Base-by-base conservation (phyloP, 805 yeast species). In the Saturnispora serradocipensis region DNA sequence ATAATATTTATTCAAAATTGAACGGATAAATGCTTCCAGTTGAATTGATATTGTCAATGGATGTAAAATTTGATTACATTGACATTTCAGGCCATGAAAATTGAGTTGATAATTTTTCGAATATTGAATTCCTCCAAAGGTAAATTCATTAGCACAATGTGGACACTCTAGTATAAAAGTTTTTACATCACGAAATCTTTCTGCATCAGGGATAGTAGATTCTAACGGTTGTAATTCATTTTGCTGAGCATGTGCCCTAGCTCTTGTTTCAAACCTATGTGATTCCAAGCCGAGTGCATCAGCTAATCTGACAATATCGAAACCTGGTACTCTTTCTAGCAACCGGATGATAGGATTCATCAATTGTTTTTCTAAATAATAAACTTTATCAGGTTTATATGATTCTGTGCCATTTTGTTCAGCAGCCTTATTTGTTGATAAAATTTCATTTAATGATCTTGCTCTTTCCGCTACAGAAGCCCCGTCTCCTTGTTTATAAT, bases 341-440 rank as follows among this genome's bases (percentile, higher is more conserved):
- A 93, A 72, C 68, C 99, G 81, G 63, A 88, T 95, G 9, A 93
- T 82, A 3, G 97, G 97, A 2, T 95, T 89, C 60, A 86, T 80
- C 9, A 93, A 77, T 68, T 93, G 99, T 65, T 88, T 86, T 57
- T 84, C 93, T 58, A 91, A 71, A 65, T 93, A 93, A 63, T 78
- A 90, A 39, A 72, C 74, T 1, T 86, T 76, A 67, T 93, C 99
- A 1, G 93, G 88, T 54, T 67, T 71, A 54, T 83, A 75, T 10
- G 43, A n/a, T 11, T 27, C 42, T 5, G 45, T 42, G 3, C 69
- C 68, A 8, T 74, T 71, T 18, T 20, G 9, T 40, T 27, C 43
- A 6, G 47, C 43, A 13, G 13, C 20, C 15, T 43, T 49, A 38
- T 71, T 67, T 50, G 77, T 78, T 34, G 68, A 63, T 63, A 84